Evolutionary conservation across 257 asterid genomes (phyloP).

Genomic region (Petunia axillaris): DNA sequence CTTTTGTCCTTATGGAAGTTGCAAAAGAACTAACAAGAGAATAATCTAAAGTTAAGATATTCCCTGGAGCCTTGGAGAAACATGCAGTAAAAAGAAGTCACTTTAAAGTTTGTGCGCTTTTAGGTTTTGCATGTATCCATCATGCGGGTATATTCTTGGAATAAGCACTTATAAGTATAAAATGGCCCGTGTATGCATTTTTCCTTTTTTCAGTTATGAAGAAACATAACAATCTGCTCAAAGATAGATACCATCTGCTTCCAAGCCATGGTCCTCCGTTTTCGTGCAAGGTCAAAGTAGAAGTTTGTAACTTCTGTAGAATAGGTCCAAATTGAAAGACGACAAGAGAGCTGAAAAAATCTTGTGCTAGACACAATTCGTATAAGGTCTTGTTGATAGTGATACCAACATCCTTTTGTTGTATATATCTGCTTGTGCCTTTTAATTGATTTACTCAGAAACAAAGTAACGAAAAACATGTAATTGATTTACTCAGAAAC

Average conservation of each 20-base stretch:
- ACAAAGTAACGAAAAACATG: not conserved
- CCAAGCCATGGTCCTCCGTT: not conserved
- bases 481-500: not conserved
- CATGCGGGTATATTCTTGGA: not conserved
- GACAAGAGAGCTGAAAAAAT: not conserved
- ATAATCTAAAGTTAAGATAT: not conserved
- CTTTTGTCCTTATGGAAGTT: constrained; percentile 4
- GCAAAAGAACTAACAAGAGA: not conserved
- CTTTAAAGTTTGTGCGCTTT: not conserved
- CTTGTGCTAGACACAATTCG: not conserved
- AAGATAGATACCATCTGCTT: not conserved
- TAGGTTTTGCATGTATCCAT: not conserved
- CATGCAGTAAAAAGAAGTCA: not conserved
- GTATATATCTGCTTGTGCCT: not conserved
- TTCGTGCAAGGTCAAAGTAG: not conserved
- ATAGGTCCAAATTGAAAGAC: not conserved
- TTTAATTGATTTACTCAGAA: not conserved
- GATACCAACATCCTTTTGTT: not conserved
- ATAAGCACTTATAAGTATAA: not conserved
- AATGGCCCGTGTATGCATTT: not conserved
- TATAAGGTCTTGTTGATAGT: not conserved
- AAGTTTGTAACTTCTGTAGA: not conserved
- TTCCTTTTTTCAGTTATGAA: not conserved
- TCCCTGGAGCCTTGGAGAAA: not conserved
- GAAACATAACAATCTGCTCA: not conserved